These are phyloP conservation scores for Sporothrix dimorphospora DNA, from an alignment of 2,329 filamentous ascomycete genomes.

Conservation along the genomic window DNA sequence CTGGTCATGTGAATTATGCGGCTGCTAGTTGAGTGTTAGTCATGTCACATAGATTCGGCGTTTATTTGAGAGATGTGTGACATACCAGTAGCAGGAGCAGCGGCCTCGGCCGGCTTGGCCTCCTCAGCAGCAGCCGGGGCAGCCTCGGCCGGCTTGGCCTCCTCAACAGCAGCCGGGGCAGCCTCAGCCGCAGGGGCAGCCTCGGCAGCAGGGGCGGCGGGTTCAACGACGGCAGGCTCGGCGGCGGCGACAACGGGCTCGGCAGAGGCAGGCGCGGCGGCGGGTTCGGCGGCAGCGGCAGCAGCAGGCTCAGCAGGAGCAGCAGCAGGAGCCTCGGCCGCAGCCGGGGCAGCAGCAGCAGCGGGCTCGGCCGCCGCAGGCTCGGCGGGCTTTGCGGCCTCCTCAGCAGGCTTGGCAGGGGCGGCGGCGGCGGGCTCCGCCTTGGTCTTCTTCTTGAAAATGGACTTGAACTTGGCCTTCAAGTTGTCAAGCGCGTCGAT, in stretches of 20 bases:
- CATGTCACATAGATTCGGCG: not conserved
- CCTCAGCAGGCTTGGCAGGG: constrained; percentile 25
- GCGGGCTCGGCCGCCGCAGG: constrained; percentile 34
- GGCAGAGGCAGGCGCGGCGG: constrained; percentile 6
- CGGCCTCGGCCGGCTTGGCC: constrained; percentile 21
- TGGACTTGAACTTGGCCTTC: constrained; percentile 58
- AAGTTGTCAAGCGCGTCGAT: constrained; percentile 57
- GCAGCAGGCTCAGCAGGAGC: constrained; percentile 36
- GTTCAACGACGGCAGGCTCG: constrained; percentile 25
- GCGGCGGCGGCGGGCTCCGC: constrained; percentile 26
- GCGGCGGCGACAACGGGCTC: constrained; percentile 30
- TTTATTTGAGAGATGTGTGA: not conserved
- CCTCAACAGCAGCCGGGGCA: constrained; percentile 32
- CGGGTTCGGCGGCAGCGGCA: constrained; percentile 11
- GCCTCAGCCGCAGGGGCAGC: constrained; percentile 23
- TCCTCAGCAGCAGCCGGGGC: too few species aligned
- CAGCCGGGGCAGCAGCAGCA: constrained; percentile 33
- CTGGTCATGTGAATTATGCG: not conserved
- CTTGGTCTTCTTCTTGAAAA: constrained; percentile 53
- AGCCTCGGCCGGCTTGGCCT: constrained; percentile 40
- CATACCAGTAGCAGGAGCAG: constrained; percentile 12
- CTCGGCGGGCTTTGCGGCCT: constrained; percentile 32
- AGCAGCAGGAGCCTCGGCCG: too few species aligned
- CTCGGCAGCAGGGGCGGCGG: constrained; percentile 19
- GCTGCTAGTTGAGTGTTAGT: not conserved